A percentile compares a stretch with the other conserved stretches of the same genome.
Evolutionary conservation across 371 early-diverging fungal genomes (phyloP).

Genomic region (Actinomortierella wolfii): DNA sequence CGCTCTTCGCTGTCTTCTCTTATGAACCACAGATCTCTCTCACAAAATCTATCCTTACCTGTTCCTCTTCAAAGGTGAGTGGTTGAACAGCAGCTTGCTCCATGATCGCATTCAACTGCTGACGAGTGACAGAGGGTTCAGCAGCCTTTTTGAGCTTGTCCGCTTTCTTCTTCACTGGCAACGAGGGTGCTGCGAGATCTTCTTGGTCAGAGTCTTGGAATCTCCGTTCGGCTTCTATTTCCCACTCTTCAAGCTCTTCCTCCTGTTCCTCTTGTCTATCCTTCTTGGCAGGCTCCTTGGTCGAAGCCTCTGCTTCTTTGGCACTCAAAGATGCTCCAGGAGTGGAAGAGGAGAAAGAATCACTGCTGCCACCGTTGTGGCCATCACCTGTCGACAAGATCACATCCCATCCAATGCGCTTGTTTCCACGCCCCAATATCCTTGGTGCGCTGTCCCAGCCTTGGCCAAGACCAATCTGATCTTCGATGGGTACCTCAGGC

Average conservation of each 20-base stretch:
- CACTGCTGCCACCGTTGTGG: conserved; percentile 8
- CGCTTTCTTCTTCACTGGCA: conserved; percentile 2
- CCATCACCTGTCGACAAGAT: conserved; percentile 24
- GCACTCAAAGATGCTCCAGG: not conserved
- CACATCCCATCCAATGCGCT: conserved; percentile 18
- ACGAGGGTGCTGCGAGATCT: conserved; percentile 26
- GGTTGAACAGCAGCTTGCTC: conserved; percentile 38
- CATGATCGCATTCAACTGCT: conserved; percentile 38
- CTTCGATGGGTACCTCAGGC: conserved; percentile 31
- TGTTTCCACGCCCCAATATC: not conserved
- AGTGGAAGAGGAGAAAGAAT: not conserved
- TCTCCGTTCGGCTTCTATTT: conserved; percentile 40
- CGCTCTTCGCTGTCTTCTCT: too few species aligned
- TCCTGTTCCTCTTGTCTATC: conserved; percentile 12
- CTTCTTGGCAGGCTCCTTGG: conserved; percentile 1
- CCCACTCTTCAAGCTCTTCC: conserved; percentile 44
- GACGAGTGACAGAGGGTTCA: conserved; percentile 19
- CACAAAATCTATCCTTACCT: conserved; percentile 9
- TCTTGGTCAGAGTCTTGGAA: conserved; percentile 33
- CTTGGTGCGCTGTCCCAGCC: conserved; percentile 32
- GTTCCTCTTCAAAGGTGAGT: conserved; percentile 39
- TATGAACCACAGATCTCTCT: too few species aligned
- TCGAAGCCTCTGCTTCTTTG: not conserved
- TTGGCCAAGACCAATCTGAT: conserved; percentile 19
- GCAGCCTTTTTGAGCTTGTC: conserved; percentile 17